Conservation (phyloP, 352 stramenopile species). For the Phytophthora palmivora region DNA sequence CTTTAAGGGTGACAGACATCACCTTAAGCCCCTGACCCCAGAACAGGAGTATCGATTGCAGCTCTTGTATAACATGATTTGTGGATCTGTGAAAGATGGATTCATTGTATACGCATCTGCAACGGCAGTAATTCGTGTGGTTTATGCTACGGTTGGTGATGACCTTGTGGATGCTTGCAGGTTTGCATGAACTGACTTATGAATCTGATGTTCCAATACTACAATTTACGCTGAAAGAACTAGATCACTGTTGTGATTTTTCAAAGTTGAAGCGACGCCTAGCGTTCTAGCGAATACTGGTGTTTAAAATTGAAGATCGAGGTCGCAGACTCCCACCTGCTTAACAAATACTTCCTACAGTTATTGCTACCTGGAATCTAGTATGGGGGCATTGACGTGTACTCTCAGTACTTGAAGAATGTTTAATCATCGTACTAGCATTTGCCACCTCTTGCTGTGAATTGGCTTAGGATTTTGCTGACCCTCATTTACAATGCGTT, state of each 20-base stretch:
- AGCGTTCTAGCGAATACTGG: neutral
- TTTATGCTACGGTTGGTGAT: too few species aligned
- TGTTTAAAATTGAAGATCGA: neutral
- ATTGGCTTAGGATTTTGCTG: conserved; percentile 4
- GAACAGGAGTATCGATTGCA: too few species aligned
- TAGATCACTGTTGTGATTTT: neutral
- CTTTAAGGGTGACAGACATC: too few species aligned
- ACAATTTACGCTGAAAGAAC: too few species aligned
- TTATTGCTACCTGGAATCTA: neutral
- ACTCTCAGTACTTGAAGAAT: neutral
- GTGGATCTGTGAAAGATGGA: too few species aligned
- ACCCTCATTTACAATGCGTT: conserved; percentile 8
- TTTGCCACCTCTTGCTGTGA: conserved; percentile 1
- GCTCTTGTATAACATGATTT: too few species aligned
- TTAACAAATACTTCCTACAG: neutral
- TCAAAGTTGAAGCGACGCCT: neutral
- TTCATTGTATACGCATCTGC: too few species aligned
- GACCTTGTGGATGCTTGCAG: too few species aligned
- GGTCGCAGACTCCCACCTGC: neutral
- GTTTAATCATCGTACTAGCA: neutral
- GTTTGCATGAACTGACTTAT: too few species aligned
- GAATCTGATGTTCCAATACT: too few species aligned
- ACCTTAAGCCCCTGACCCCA: too few species aligned
- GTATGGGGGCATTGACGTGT: neutral
- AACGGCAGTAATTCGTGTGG: too few species aligned